Conservation (phyloP, 495 filamentous ascomycete genomes). For the Friedmanniomyces simplex region DNA sequence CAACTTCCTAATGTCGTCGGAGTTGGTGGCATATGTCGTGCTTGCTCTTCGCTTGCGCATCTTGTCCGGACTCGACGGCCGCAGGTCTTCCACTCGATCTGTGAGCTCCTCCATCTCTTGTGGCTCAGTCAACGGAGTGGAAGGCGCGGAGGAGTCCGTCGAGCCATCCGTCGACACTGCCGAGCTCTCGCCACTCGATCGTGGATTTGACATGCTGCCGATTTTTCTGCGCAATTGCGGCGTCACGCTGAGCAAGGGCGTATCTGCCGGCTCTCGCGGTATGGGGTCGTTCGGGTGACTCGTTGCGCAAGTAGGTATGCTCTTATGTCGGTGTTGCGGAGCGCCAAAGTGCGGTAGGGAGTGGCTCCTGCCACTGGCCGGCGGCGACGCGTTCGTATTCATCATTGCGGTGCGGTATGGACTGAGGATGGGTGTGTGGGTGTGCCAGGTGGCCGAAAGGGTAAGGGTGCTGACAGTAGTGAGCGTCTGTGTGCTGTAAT, state of each 20-base stretch:
- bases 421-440: neutral
- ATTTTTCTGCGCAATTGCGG: neutral
- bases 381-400: neutral
- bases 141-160: constrained; percentile 39
- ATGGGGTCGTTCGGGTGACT: constrained; percentile 21
- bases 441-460: neutral
- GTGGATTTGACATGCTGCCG: constrained; percentile 19
- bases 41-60: constrained; percentile 10
- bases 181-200: constrained; percentile 36
- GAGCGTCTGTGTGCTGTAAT: neutral
- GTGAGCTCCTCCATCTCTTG: constrained; percentile 31
- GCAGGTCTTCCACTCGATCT: constrained; percentile 8
- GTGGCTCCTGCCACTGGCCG: neutral
- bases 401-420: neutral
- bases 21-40: constrained; percentile 17
- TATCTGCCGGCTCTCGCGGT: constrained; percentile 11
- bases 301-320: constrained; percentile 14
- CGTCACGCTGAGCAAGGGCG: constrained; percentile 8
- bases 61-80: neutral
- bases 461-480: neutral
- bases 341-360: neutral
- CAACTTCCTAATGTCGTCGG: constrained; percentile 62
- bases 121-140: constrained; percentile 44
- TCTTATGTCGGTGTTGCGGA: constrained; percentile 9
- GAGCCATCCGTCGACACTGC: constrained; percentile 33